phyloP scores from a whole-genome alignment of 2,329 filamentous ascomycete species.

The Plectosphaerella sp. region DNA sequence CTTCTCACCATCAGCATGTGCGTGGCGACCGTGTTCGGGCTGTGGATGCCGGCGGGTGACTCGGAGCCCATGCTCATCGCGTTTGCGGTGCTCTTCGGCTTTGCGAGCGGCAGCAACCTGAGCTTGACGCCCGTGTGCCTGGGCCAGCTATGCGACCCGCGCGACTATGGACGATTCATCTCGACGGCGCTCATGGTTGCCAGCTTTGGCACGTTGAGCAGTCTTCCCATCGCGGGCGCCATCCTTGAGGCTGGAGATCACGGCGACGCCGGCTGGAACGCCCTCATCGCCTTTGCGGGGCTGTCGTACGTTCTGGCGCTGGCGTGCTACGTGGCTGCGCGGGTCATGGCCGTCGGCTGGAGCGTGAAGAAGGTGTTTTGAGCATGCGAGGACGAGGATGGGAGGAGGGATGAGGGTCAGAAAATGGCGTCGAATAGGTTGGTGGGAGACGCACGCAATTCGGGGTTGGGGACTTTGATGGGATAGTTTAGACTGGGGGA shows the following conservation, averaged over 20 bases:
- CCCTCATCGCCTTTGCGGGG: conserved; percentile 8
- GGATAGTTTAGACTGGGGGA: no score
- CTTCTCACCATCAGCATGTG: conserved; percentile 58
- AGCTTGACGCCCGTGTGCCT: conserved; percentile 75
- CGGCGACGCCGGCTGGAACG: conserved; percentile 7
- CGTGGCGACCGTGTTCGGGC: conserved; percentile 51
- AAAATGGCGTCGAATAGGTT: no score
- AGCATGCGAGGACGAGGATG: not conserved
- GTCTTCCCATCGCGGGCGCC: conserved; percentile 39
- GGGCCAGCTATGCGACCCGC: conserved; percentile 72
- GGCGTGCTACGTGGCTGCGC: conserved; percentile 8
- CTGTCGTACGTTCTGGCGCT: conserved; percentile 9
- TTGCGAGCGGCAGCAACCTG: conserved; percentile 75
- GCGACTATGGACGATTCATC: conserved; percentile 72
- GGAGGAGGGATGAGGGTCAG: no score
- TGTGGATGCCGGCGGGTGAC: conserved; percentile 65
- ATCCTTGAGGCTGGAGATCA: conserved; percentile 8
- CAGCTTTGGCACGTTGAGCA: conserved; percentile 60
- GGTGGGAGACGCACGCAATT: no score
- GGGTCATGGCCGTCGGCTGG: conserved; percentile 9
- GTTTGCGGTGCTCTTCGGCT: conserved; percentile 71
- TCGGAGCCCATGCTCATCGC: conserved; percentile 56
- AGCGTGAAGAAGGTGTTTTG: conserved; percentile 5
- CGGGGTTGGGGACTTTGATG: no score
- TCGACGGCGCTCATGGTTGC: conserved; percentile 75